phyloP scores from a whole-genome alignment of 345 rosid genomes.

The Eucalyptus lansdowneana region DNA sequence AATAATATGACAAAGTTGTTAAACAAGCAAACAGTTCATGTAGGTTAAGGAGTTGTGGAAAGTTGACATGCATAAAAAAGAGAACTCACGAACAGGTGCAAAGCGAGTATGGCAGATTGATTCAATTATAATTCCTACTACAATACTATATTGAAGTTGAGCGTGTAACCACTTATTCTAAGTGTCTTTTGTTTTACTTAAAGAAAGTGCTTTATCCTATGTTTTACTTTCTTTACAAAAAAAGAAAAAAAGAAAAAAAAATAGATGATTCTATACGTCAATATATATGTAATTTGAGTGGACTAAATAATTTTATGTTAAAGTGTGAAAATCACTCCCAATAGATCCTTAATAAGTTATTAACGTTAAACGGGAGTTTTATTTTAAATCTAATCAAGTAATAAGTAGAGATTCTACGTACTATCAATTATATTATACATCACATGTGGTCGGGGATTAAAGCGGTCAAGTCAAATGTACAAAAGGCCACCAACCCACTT shows the following conservation, averaged over 20 bases:
- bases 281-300: neutral
- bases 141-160: neutral
- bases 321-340: neutral
- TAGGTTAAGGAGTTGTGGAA: neutral
- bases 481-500: neutral
- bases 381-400: neutral
- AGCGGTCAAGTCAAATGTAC: neutral
- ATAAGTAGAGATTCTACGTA: neutral
- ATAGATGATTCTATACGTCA: neutral
- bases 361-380: neutral
- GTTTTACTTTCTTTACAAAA: neutral
- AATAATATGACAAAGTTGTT: neutral
- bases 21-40: neutral
- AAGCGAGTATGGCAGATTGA: neutral
- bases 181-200: neutral
- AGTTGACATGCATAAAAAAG: neutral
- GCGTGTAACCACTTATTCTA: neutral
- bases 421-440: neutral
- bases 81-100: neutral
- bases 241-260: neutral
- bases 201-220: neutral
- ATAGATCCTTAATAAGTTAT: neutral
- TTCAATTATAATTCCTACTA: neutral
- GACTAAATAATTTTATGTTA: neutral
- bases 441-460: neutral